Evolutionary conservation across 2,329 filamentous ascomycete genomes (phyloP), one percentile per base, ranked within the genome.

Genomic region (Lasiodiplodia sp.): DNA sequence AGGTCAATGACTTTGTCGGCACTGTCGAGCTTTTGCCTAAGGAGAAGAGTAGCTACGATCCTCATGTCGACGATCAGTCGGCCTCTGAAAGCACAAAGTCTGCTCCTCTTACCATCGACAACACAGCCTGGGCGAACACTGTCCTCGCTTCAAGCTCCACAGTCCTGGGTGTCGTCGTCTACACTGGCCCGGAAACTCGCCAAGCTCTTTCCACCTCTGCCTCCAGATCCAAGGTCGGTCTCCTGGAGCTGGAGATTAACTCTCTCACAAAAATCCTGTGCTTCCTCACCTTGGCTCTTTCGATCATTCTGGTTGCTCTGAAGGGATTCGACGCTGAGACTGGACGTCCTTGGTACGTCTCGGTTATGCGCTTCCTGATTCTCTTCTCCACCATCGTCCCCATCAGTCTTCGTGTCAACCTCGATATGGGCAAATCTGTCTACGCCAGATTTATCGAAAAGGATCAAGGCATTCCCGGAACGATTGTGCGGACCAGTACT

Each of bases 371-470:
- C n/a, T 99, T 98, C 78, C 83, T 99, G 71, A 96, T 99, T 70
- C 85, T 99, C 0, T 99, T 99, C 83, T 98, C 95, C n/a, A 98
- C 95, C 0, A 99, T 99, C 75, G 96, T 99, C 31, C 96, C 96
- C 1, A 97, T 99, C 79, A 97, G 94, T 81, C 84, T 99, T 73
- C 91, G 96, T 63, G 96, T 99, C 73, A 99, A 99, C 77, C 85
- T 99, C 21, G 96, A 99, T 77, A 91, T 99, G 88, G 96, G 95
- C 49, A 99, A 99, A 81, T 95, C 92, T 67, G 93, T 96, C 2
- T 99, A 97, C 80, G 96, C 94, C 10, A 92, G 91, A 82, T 97
- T 97, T 76, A 99, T 99, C 69, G 94, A 99, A 77, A 87, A 91
- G 60, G 96, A 99, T 75, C 86, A 91, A 49, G 95, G 92, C 23